Percentiles rank a stretch among this genome's conserved stretches.
Evolutionary conservation across 805 yeast genomes (phyloP).

Genomic region (Saccharomycopsis sp.): DNA sequence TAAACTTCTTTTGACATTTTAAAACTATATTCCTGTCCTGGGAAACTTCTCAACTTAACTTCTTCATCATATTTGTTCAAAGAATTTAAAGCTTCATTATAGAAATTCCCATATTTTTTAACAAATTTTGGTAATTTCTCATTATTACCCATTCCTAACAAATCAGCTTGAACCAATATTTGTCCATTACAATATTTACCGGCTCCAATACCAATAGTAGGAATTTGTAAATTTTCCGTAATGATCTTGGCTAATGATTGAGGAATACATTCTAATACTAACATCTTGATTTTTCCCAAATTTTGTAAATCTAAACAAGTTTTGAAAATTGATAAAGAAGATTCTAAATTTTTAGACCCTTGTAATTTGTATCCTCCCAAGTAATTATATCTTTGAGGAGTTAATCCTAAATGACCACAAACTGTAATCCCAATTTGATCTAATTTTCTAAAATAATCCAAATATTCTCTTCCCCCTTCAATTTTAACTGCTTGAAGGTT

Average conservation of each 20-base stretch:
- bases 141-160: conserved; percentile 62
- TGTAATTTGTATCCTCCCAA: conserved; percentile 86
- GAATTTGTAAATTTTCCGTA: conserved; percentile 50
- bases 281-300: conserved; percentile 59
- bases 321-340: conserved; percentile 46
- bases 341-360: conserved; percentile 43
- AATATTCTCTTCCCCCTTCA: conserved; percentile 65
- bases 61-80: conserved; percentile 48
- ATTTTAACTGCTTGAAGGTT: conserved; percentile 60
- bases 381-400: conserved; percentile 76
- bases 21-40: conserved; percentile 25
- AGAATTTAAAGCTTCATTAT: conserved; percentile 38
- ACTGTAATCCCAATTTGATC: conserved; percentile 74
- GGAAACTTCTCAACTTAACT: conserved; percentile 47
- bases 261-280: conserved; percentile 84
- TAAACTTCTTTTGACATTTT: conserved; percentile 3
- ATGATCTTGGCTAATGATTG: conserved; percentile 53
- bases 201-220: conserved; percentile 95
- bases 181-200: conserved; percentile 81
- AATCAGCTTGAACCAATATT: conserved; percentile 78
- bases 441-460: conserved; percentile 43
- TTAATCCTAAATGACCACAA: conserved; percentile 84
- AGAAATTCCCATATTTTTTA: conserved; percentile 50
- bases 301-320: conserved; percentile 63
- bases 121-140: conserved; percentile 57